These are phyloP conservation scores for Saururus chinensis DNA, from an alignment of 164 flowering plant species.

Conservation along the genomic window DNA sequence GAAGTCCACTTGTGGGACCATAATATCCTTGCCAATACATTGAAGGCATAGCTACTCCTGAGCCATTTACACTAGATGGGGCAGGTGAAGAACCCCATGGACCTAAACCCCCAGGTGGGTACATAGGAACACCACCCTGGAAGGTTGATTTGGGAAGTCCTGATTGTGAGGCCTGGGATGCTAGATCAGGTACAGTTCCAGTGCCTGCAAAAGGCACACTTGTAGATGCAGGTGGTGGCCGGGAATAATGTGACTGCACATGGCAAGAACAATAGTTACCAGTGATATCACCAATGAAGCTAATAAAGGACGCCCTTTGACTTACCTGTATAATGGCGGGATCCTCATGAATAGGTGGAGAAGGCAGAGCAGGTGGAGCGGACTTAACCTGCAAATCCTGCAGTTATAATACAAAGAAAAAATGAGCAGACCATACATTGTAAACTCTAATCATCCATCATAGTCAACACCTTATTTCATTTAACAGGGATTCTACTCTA, in stretches of 20 bases:
- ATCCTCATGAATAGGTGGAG: neutral
- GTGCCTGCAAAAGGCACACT: conserved; percentile 33
- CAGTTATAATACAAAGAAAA: conserved; percentile 10
- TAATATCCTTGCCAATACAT: conserved; percentile 91
- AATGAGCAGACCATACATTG: conserved; percentile 17
- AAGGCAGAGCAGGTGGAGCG: conserved; percentile 53
- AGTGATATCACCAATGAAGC: neutral
- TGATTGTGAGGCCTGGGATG: conserved; percentile 37
- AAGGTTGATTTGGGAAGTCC: conserved; percentile 57
- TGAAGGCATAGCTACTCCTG: conserved; percentile 57
- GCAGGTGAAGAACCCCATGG: conserved; percentile 71
- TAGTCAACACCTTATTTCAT: too few relatives aligned
- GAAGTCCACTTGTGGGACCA: conserved; percentile 62
- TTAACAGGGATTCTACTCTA: too few relatives aligned
- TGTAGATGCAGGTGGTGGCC: conserved; percentile 34
- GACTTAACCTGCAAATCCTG: conserved; percentile 90
- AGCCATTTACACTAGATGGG: conserved; percentile 48
- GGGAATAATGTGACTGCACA: conserved; percentile 78
- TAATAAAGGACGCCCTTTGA: neutral
- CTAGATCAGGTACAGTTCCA: conserved; percentile 40
- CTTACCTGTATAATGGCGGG: neutral
- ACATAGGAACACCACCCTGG: conserved; percentile 63
- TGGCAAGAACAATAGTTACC: neutral
- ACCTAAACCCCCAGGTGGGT: conserved; percentile 63
- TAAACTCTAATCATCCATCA: too few relatives aligned